Base-by-base conservation (phyloP, 805 yeast species). In the Kluyveromyces wickerhamii region DNA sequence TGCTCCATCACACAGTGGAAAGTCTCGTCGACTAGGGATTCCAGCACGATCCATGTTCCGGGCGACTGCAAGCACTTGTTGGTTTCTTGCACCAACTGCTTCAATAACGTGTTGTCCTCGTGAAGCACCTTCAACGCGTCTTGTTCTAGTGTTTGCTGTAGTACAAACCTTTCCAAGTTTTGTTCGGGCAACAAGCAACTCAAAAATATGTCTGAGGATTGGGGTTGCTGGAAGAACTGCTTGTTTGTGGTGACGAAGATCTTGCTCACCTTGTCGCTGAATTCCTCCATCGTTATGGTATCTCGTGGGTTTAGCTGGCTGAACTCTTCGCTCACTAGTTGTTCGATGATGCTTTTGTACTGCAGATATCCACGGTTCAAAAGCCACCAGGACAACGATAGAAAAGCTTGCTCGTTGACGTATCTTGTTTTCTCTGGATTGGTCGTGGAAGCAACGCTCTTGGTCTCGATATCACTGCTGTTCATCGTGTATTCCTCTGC, bases 301-400 rank as follows among this genome's bases (percentile, higher is more conserved):
- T 82, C 74, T 43, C 87, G 70, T 21, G 95, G 94, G 42, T 75
- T 78, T 19, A 83, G 62, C 8, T 66, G 67, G 8, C 64, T 70
- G 53, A 86, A 85, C 16, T 75, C 77, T 21, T 65, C 66, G 20
- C 63, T 66, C 3, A 89, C 88, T 4, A 72, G 62, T 1, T 57
- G 51, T 47, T 75, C 74, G 19, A 85, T 72, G 14, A 67, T 58
- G 19, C 65, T 60, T 15, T 73, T 66, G 22, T 84, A 60, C 21
- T 66, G 62, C 15, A 67, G 48, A 87, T 92, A 86, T 0, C 97
- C 97, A 43, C 77, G 74, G 56, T 89, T 87, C 33, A 89, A 65
- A 29, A 89, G 58, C 96, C 96, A 89, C 96, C 96, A 89, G 41
- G 88, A 79, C 42, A 86, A 71, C 0, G 94, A 80, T 30, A 89